phyloP scores from a whole-genome alignment of 768 basidiomycete species.

The Peribolospora baueri region DNA sequence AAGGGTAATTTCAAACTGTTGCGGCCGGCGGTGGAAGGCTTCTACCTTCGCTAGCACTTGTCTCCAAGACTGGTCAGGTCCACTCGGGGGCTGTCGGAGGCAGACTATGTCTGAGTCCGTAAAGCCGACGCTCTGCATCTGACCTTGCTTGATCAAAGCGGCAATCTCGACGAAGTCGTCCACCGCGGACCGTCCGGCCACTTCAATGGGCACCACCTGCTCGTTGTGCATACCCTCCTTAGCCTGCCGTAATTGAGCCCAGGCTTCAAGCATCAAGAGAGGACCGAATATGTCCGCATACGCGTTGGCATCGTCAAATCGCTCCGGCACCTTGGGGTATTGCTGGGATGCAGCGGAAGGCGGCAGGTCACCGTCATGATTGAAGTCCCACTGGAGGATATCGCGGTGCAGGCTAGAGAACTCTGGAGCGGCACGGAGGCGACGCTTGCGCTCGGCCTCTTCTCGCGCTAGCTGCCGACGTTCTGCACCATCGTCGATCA shows the following conservation, averaged over 20 bases:
- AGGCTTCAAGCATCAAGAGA: constrained; percentile 62
- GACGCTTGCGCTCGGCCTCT: constrained; percentile 13
- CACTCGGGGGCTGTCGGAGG: constrained; percentile 30
- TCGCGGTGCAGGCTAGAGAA: constrained; percentile 48
- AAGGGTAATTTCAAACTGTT: constrained; percentile 33
- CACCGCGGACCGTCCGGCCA: constrained; percentile 42
- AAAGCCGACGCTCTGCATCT: constrained; percentile 45
- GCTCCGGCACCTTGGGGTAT: constrained; percentile 20
- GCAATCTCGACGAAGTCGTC: constrained; percentile 71
- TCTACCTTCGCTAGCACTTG: constrained; percentile 46
- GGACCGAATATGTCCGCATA: constrained; percentile 63
- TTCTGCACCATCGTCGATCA: constrained; percentile 24
- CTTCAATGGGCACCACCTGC: constrained; percentile 24
- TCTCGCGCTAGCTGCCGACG: constrained; percentile 1
- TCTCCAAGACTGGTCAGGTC: constrained; percentile 22
- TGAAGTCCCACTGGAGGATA: constrained; percentile 69
- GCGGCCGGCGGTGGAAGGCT: constrained; percentile 22
- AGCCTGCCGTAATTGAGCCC: constrained; percentile 61
- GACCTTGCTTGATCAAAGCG: constrained; percentile 30
- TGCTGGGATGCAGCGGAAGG: constrained; percentile 21
- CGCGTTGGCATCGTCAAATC: constrained; percentile 35
- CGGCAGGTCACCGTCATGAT: constrained; percentile 37
- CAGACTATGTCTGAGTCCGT: constrained; percentile 69
- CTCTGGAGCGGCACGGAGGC: constrained; percentile 57
- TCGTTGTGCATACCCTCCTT: constrained; percentile 33